Conservation (phyloP, 2,329 filamentous ascomycete species). For the Paecilomyces variotii region DNA sequence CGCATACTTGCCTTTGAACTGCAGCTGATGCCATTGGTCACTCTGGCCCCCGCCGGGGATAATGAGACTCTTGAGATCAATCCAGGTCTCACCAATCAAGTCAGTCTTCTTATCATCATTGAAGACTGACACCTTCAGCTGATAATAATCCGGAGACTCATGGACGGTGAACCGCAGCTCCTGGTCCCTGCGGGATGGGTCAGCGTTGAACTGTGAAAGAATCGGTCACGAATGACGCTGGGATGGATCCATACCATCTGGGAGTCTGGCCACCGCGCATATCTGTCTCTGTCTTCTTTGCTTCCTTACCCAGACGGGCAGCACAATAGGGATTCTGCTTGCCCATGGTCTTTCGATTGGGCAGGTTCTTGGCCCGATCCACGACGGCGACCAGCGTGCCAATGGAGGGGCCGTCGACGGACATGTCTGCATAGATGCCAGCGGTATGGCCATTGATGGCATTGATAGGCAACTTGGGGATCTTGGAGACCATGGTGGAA, state of each 20-base stretch:
- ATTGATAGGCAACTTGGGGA: constrained; percentile 47
- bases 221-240: neutral
- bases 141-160: constrained; percentile 92
- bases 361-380: constrained; percentile 92
- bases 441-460: constrained; percentile 69
- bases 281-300: constrained; percentile 93
- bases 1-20: constrained; percentile 87
- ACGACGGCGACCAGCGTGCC: constrained; percentile 87
- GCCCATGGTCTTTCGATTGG: constrained; percentile 93
- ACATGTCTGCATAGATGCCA: constrained; percentile 91
- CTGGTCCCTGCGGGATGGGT: constrained; percentile 66
- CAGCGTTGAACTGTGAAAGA: constrained; percentile 4
- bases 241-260: constrained; percentile 63
- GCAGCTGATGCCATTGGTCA: constrained; percentile 84
- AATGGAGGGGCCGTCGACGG: constrained; percentile 83
- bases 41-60: constrained; percentile 83
- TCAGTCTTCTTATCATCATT: constrained; percentile 98
- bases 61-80: constrained; percentile 74
- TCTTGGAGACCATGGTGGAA: constrained; percentile 31
- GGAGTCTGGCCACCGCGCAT: constrained; percentile 91
- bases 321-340: constrained; percentile 99
- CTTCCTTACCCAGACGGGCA: constrained; percentile 86
- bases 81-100: constrained; percentile 87
- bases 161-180: constrained; percentile 94
- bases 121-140: constrained; percentile 91